Evolutionary conservation across 139 green algal species (phyloP), one percentile per base, ranked within the genome.

Genomic region (Micromonas commoda): DNA sequence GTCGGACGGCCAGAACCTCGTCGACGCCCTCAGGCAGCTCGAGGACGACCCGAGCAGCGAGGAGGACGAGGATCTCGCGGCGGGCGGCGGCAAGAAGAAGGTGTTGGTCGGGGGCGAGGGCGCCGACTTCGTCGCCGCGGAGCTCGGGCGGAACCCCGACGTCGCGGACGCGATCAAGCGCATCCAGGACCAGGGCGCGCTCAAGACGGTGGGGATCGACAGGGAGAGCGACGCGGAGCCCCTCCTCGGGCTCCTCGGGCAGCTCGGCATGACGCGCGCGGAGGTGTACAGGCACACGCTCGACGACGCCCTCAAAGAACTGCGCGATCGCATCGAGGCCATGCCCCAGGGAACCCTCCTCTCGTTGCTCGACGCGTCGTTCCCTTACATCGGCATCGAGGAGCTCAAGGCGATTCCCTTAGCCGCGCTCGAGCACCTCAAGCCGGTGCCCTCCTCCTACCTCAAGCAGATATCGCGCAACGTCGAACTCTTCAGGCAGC

Each of bases 341-440:
- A 24, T 68, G 20, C 54, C 71, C 13, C 28, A 68, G 38, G 76
- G 63, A 3, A 64, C 34, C 24, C 32, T 75, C 1, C 69, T 81
- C 35, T 39, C 32, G 19, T 28, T 81, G 35, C 65, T 81, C 19
- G 64, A 75, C 26, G 52, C 32, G 64, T 76, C 64, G 23, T 81
- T 81, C 65, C 69, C 70, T 29, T 82, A 78, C 60, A 78, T 82
- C 31, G 38, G 77, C 28, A 82, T 82, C 70, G 67, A 73, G 3
- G 77, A 82, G 51, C 52, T 82, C 24, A 66, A 74, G 57, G 35
- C 28, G 5, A 57, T 82, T n/a, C 77, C 77, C 28, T 16, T 82
- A 28, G 60, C 77, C n/a, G 70, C 74, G 35, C 35, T 82, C 20
- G 77, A 76, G 51, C 51, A 31, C 1, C 38, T 82, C 45, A 73